Conservation (phyloP, 176 grass and related monocot genomes). For the Canna indica region DNA sequence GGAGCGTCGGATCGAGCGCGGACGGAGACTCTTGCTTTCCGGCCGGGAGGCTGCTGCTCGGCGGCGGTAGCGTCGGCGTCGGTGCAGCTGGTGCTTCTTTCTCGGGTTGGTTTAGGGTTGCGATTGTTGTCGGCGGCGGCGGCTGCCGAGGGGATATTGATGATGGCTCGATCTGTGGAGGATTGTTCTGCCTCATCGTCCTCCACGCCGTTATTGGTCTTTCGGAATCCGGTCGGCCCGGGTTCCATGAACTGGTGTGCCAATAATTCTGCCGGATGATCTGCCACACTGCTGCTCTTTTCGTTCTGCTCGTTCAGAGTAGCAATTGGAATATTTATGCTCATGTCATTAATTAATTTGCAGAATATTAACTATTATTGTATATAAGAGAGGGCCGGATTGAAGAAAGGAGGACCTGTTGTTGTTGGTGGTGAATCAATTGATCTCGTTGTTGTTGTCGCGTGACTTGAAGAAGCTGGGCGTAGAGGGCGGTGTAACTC, state of each 20-base stretch:
- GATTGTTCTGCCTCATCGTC: background rate
- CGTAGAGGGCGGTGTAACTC: constrained; percentile 31
- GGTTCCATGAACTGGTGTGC: constrained; percentile 8
- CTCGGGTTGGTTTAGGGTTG: too few species aligned
- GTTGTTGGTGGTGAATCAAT: background rate
- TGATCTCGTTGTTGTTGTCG: constrained; percentile 20
- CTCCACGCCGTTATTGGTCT: background rate
- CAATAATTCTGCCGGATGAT: background rate
- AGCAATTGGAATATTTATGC: too few species aligned
- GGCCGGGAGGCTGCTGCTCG: constrained; percentile 1
- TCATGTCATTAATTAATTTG: too few species aligned
- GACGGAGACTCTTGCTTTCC: constrained; percentile 14
- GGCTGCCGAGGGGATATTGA: background rate
- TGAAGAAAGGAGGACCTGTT: background rate
- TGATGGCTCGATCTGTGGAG: background rate
- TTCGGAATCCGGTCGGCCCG: background rate
- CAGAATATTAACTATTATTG: too few species aligned
- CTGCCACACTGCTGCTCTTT: background rate
- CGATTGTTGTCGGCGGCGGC: background rate
- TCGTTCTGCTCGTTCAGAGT: too few species aligned
- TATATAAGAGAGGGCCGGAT: background rate
- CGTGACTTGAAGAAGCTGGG: constrained; percentile 30
- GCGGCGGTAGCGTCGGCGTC: background rate
- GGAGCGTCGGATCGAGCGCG: constrained; percentile 22
- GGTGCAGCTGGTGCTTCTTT: too few species aligned